Evolutionary conservation across 2,329 filamentous ascomycete species (phyloP), one percentile per base, ranked within the genome.

Genomic region (Ceratocystiopsis sp.): DNA sequence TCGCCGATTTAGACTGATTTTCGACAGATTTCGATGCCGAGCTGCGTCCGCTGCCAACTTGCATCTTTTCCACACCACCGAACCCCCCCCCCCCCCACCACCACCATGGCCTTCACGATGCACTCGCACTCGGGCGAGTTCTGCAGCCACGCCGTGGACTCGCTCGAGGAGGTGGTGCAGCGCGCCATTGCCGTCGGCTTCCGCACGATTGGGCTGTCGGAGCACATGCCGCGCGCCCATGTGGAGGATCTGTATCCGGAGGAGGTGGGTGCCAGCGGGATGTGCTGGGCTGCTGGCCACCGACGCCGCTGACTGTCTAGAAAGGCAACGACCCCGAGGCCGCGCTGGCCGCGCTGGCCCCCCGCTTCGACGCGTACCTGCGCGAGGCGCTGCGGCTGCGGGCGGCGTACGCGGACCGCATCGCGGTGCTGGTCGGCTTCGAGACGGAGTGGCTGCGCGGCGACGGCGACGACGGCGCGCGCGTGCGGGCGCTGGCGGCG

Each of bases 121-220:
- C 91, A 98, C 62, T 93, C 85, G 56, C 91, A 98, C 64, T 96
- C 91, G 35, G 91, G 91, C 49, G 84, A 98, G 59, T 98, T 98
- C 67, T 98, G 91, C 65, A 76, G 80, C 52, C 91, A 98, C 65
- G 91, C 91, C 41, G 77, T 80, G 57, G 77, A 93, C 58, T 71
- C 76, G 17, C 73, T 98, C 11, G 89, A 96, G 59, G 78, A 85
- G 50, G 75, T 96, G 40, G 67, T 96, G 52, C 73, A 78, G 55
- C 73, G 78, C 13, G 89, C 89, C 50, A 84, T 96, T 51, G 61
- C 69, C 40, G 70, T 80, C 48, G 79, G 81, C 37, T 91, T 93
- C 71, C 75, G 77, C 48, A 81, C 81, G 17, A 86, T 95, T 56
- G 85, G 81, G 18, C 62, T 98, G 46, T 94, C 87, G 1, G 91